Conservation (phyloP, 169 alveolate species). For the Plasmodium adleri region DNA sequence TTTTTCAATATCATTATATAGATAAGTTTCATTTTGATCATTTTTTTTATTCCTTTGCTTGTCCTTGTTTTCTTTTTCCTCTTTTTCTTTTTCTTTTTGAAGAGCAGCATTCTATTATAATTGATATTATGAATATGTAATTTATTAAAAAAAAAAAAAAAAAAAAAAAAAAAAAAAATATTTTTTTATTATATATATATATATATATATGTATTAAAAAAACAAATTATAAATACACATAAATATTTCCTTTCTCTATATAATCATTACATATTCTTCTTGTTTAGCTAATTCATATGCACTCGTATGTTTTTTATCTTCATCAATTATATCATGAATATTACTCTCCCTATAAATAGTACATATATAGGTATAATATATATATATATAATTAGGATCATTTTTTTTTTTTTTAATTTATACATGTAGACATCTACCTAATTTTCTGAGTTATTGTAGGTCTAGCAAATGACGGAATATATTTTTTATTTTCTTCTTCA, state of each 20-base stretch:
- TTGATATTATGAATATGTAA: too few species aligned
- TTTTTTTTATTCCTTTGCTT: constrained; percentile 29
- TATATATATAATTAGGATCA: not conserved
- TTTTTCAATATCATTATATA: constrained; percentile 54
- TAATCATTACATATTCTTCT: constrained; percentile 47
- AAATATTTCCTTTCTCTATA: not conserved
- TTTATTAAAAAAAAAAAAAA: too few species aligned
- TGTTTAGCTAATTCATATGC: constrained; percentile 55
- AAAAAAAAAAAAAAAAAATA: too few species aligned
- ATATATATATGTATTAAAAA: not conserved
- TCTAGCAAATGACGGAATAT: constrained; percentile 67
- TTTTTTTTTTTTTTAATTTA: not conserved
- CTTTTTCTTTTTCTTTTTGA: constrained; percentile 7
- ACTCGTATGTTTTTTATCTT: constrained; percentile 42
- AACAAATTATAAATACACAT: not conserved
- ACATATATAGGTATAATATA: not conserved
- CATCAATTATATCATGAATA: constrained; percentile 71
- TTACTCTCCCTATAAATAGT: constrained; percentile 52
- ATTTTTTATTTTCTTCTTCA: constrained; percentile 19
- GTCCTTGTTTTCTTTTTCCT: constrained; percentile 39
- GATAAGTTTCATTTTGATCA: constrained; percentile 17
- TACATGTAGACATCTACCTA: constrained; percentile 18
- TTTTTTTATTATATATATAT: not conserved
- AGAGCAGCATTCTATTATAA: constrained; percentile 23
- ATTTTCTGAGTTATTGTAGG: constrained; percentile 76